A percentile compares a stretch with the other conserved stretches of the same genome.
phyloP scores from a whole-genome alignment of 2,329 filamentous ascomycete genomes.

The Ophiostoma quercus region DNA sequence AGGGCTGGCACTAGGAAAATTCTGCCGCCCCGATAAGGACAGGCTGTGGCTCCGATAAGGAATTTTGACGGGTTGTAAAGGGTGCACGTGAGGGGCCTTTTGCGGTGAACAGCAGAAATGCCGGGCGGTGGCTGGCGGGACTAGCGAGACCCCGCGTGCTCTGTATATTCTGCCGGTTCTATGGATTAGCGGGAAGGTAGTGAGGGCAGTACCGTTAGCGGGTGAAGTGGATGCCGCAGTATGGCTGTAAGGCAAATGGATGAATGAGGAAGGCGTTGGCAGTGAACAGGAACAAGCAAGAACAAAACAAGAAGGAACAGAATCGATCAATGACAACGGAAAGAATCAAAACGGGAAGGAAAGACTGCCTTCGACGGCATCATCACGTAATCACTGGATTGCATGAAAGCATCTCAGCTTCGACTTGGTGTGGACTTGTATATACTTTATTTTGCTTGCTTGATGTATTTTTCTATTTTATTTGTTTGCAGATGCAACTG shows the following conservation, averaged over 20 bases:
- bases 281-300: background rate
- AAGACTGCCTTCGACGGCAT: background rate
- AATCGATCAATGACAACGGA: background rate
- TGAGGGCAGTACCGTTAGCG: background rate
- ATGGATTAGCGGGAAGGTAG: slow-evolving; percentile 15
- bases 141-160: slow-evolving; percentile 17
- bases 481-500: background rate
- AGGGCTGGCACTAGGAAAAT: slow-evolving; percentile 23
- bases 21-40: slow-evolving; percentile 28
- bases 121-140: slow-evolving; percentile 15
- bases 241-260: background rate
- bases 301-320: background rate
- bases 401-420: background rate
- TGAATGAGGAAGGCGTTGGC: background rate
- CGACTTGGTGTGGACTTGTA: background rate
- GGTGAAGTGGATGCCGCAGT: background rate
- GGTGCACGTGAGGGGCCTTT: slow-evolving; percentile 15
- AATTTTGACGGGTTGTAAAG: background rate
- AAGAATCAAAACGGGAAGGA: background rate
- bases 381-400: background rate
- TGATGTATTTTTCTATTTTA: background rate
- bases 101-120: slow-evolving; percentile 3
- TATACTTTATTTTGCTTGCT: slow-evolving; percentile 7
- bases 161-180: slow-evolving; percentile 24
- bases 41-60: slow-evolving; percentile 18